Percentiles rank a stretch among this genome's conserved stretches.
phyloP scores from a whole-genome alignment of 495 filamentous ascomycete species.

The Penicillium chermesinum region DNA sequence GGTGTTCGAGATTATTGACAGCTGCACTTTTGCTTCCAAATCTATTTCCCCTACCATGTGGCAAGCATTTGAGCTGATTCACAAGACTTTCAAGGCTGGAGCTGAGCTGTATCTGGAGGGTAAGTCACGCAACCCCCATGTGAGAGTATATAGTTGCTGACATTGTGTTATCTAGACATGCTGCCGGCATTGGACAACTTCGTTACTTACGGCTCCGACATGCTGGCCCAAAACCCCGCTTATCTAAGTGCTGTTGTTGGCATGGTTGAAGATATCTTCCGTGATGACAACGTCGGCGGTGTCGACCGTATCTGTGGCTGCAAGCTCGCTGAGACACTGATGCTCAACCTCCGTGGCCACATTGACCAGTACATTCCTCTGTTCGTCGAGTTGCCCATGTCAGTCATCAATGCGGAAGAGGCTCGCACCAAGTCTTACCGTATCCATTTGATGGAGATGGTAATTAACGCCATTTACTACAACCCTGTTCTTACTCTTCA shows the following conservation, averaged over 20 bases:
- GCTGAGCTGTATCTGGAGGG: constrained; percentile 92
- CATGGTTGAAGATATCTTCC: constrained; percentile 73
- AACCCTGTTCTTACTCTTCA: constrained; percentile 79
- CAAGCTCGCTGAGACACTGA: constrained; percentile 94
- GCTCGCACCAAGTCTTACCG: constrained; percentile 79
- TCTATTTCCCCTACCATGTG: constrained; percentile 94
- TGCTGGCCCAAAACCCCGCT: constrained; percentile 71
- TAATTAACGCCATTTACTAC: constrained; percentile 98
- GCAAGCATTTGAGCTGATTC: constrained; percentile 94
- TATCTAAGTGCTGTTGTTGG: constrained; percentile 83
- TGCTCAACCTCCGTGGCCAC: constrained; percentile 89
- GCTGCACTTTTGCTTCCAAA: constrained; percentile 98
- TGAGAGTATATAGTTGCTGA: background rate
- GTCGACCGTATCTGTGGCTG: constrained; percentile 98
- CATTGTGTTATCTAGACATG: constrained; percentile 58
- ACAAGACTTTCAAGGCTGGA: constrained; percentile 92
- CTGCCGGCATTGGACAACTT: constrained; percentile 96
- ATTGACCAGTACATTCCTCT: constrained; percentile 81
- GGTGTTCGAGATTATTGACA: constrained; percentile 97
- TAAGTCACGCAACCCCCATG: background rate
- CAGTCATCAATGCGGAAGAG: constrained; percentile 63
- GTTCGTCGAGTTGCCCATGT: constrained; percentile 87
- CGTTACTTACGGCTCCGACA: constrained; percentile 79
- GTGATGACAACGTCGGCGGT: constrained; percentile 83
- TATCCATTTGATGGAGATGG: constrained; percentile 97